Percentiles rank a stretch among this genome's conserved stretches.
Conservation (phyloP, 768 basidiomycete species). For the Phlebiopsis flavidoalba region DNA sequence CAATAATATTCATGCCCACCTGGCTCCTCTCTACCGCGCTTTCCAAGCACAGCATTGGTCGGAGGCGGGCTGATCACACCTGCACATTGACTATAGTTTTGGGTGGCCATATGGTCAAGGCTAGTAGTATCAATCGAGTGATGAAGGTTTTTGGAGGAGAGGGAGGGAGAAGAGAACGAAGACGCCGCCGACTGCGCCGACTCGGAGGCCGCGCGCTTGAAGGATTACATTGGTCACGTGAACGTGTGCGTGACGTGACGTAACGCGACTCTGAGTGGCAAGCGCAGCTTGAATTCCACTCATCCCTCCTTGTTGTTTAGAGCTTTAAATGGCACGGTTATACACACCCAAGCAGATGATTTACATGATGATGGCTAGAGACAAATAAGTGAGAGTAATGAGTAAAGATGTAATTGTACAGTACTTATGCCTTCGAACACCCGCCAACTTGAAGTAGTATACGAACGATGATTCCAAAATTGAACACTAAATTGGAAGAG, state of each 20-base stretch:
- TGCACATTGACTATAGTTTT: background rate
- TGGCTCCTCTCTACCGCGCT: background rate
- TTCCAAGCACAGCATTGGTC: background rate
- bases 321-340: too few relatives aligned
- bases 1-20: background rate
- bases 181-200: background rate
- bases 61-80: background rate
- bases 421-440: too few relatives aligned
- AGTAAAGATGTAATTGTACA: too few relatives aligned
- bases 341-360: too few relatives aligned
- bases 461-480: too few relatives aligned
- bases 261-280: background rate
- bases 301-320: too few relatives aligned
- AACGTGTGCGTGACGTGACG: background rate
- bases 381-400: too few relatives aligned
- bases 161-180: background rate
- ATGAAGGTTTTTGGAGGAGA: background rate
- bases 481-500: too few relatives aligned
- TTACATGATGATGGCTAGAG: too few relatives aligned
- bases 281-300: too few relatives aligned
- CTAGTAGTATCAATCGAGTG: too few relatives aligned
- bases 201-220: background rate
- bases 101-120: background rate
- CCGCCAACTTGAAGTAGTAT: too few relatives aligned
- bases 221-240: background rate